Conservation (phyloP, 2,329 filamentous ascomycete species). For the Zalaria obscura region DNA sequence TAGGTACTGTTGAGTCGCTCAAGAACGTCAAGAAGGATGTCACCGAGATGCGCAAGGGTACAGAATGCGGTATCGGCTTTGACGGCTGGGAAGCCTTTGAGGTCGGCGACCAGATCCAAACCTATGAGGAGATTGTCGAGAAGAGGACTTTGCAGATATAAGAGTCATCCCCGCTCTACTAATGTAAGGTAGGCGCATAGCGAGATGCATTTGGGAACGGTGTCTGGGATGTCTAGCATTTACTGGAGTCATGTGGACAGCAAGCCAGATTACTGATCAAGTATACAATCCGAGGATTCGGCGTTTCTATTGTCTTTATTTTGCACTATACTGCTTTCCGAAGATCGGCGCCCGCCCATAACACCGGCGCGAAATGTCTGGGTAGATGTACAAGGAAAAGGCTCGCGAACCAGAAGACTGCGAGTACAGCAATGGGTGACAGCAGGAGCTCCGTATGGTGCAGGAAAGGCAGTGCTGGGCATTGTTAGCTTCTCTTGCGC, state of each 20-base stretch:
- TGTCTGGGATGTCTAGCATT: too few relatives aligned
- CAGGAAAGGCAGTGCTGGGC: conserved; percentile 46
- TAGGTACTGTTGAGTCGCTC: conserved; percentile 66
- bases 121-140: conserved; percentile 66
- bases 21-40: conserved; percentile 92
- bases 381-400: conserved; percentile 38
- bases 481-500: conserved; percentile 5
- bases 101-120: conserved; percentile 74
- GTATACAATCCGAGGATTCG: too few relatives aligned
- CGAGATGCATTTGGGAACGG: too few relatives aligned
- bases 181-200: too few relatives aligned
- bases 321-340: conserved; percentile 9
- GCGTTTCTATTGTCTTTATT: background rate
- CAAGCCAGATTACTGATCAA: too few relatives aligned
- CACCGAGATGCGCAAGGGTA: conserved; percentile 74
- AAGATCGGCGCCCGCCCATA: conserved; percentile 34
- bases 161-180: background rate
- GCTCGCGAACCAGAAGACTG: conserved; percentile 42
- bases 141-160: conserved; percentile 41
- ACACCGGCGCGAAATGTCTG: conserved; percentile 34
- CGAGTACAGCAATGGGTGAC: conserved; percentile 44
- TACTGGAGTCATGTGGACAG: too few relatives aligned
- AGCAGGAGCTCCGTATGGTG: conserved; percentile 53
- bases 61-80: conserved; percentile 86
- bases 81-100: conserved; percentile 64